phyloP scores from a whole-genome alignment of 169 alveolate genomes.

The Toxoplasma gondii region DNA sequence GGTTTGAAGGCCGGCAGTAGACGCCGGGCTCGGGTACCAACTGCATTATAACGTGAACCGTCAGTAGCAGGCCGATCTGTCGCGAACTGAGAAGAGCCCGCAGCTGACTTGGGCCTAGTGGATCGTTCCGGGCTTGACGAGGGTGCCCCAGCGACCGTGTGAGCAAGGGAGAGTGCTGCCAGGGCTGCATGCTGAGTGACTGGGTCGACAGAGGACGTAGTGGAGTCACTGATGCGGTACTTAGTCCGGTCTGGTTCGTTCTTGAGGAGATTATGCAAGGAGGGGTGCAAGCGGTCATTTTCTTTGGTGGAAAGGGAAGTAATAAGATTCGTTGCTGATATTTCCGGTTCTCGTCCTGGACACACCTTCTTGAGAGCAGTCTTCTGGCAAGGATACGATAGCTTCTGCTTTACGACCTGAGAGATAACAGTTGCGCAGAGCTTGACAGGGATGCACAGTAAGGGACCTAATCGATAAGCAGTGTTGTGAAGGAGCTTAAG shows the following conservation, averaged over 20 bases:
- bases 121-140: background rate
- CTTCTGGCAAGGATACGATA: conserved; percentile 23
- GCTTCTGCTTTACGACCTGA: background rate
- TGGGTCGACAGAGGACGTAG: background rate
- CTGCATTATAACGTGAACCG: background rate
- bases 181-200: background rate
- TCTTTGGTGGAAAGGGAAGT: background rate
- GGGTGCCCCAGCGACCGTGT: background rate
- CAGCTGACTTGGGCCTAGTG: background rate
- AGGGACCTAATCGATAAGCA: background rate
- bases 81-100: background rate
- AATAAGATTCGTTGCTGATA: background rate
- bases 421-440: background rate
- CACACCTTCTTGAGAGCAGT: background rate
- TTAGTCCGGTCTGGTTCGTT: background rate
- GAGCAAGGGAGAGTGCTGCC: background rate
- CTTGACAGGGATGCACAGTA: background rate
- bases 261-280: background rate
- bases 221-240: background rate
- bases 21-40: background rate
- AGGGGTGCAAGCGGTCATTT: background rate
- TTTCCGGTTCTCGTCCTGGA: background rate
- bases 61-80: background rate
- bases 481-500: background rate
- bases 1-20: conserved; percentile 30